phyloP scores from a whole-genome alignment of 2,329 filamentous ascomycete genomes.

The Trichoderma oligosporum region DNA sequence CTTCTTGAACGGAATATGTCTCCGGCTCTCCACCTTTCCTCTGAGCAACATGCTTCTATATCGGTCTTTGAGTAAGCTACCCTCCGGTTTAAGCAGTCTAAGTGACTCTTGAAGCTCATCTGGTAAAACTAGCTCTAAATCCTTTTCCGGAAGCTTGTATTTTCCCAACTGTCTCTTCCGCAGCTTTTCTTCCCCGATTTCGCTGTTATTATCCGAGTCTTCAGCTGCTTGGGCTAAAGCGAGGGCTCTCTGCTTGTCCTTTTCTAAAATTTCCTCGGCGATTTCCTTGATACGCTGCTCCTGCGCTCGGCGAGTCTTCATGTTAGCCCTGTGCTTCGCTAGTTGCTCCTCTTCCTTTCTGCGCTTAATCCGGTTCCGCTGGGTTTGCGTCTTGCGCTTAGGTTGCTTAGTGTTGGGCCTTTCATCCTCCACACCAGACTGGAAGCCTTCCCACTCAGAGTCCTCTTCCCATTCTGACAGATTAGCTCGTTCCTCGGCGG shows the following conservation, averaged over 20 bases:
- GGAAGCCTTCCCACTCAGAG: constrained; percentile 84
- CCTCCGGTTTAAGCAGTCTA: constrained; percentile 82
- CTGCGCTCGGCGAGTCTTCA: constrained; percentile 70
- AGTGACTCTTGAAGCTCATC: constrained; percentile 81
- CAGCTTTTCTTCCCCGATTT: constrained; percentile 60
- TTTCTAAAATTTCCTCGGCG: constrained; percentile 56
- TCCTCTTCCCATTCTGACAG: constrained; percentile 77
- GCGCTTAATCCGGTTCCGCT: constrained; percentile 83
- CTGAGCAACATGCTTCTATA: constrained; percentile 85
- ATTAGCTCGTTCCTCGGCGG: constrained; percentile 63
- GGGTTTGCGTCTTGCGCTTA: constrained; percentile 77
- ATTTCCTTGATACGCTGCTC: constrained; percentile 68
- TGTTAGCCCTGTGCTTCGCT: constrained; percentile 69
- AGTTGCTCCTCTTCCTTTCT: constrained; percentile 82
- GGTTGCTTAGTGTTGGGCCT: constrained; percentile 64
- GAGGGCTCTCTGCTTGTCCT: constrained; percentile 49
- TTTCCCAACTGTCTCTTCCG: constrained; percentile 72
- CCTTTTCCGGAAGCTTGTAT: constrained; percentile 68
- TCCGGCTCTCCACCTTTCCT: constrained; percentile 82
- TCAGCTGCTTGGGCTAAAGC: constrained; percentile 35
- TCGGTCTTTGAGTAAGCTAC: constrained; percentile 88
- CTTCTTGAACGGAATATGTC: constrained; percentile 74
- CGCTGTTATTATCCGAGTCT: constrained; percentile 47
- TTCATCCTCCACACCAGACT: constrained; percentile 72
- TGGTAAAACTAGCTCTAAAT: constrained; percentile 75